Evolutionary conservation across 371 early-diverging fungal genomes (phyloP).

Genomic region (Mortierella sp.): DNA sequence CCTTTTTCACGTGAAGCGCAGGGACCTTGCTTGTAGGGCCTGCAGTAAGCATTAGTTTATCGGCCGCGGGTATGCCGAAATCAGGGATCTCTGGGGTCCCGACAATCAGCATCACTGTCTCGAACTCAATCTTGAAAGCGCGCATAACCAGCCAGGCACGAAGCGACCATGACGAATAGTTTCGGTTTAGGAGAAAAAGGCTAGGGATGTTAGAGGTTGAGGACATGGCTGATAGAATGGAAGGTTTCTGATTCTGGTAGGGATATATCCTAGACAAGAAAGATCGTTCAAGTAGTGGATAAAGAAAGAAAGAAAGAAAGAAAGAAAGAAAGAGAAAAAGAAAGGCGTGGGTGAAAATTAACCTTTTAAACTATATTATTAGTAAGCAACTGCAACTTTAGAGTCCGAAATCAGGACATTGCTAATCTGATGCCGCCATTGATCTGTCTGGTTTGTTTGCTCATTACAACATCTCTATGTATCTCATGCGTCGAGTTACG

Average conservation of each 20-base stretch:
- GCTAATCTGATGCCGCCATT: too few species aligned
- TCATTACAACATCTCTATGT: too few species aligned
- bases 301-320: not conserved
- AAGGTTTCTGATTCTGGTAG: too few species aligned
- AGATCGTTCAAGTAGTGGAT: not conserved
- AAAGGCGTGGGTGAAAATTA: not conserved
- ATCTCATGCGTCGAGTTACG: too few species aligned
- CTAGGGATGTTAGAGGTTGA: conserved; percentile 16
- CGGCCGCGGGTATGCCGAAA: conserved; percentile 20
- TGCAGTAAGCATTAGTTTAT: conserved; percentile 28
- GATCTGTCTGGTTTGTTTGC: too few species aligned
- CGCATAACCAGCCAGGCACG: conserved; percentile 52
- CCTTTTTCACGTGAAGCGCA: conserved; percentile 34
- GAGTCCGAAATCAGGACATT: too few species aligned
- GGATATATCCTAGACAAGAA: not conserved
- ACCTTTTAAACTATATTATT: too few species aligned
- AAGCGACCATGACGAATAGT: conserved; percentile 57
- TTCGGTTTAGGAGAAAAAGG: conserved; percentile 46
- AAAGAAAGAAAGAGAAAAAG: not conserved
- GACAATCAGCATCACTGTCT: conserved; percentile 24
- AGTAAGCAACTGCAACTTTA: too few species aligned
- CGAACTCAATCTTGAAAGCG: conserved; percentile 26
- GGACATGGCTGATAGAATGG: not conserved
- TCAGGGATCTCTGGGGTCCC: conserved; percentile 33
- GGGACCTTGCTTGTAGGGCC: conserved; percentile 52